phyloP scores from a whole-genome alignment of 1,284 basidiomycete genomes.

The Marasmius fiardii region DNA sequence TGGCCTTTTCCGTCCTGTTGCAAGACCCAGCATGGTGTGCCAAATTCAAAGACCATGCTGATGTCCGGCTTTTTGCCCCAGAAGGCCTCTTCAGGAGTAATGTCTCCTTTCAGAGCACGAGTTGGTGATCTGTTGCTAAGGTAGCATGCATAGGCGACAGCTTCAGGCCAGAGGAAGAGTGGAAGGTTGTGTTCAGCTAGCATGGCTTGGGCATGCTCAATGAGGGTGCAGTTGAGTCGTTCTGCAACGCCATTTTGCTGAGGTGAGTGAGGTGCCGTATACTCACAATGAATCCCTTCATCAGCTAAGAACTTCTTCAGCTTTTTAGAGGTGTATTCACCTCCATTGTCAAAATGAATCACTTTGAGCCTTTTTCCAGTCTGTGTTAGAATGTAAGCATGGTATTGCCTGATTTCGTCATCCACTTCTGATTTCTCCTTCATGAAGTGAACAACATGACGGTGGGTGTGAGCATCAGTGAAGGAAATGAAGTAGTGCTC shows the following conservation, averaged over 20 bases:
- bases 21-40: constrained; percentile 7
- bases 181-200: constrained; percentile 16
- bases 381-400: background rate
- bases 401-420: background rate
- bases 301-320: background rate
- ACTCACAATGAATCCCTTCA: background rate
- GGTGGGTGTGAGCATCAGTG: constrained; percentile 25
- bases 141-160: constrained; percentile 6
- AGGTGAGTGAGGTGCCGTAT: constrained; percentile 12
- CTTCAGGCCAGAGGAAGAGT: constrained; percentile 16
- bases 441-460: constrained; percentile 22
- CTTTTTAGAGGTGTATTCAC: background rate
- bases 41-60: constrained; percentile 14
- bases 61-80: constrained; percentile 20
- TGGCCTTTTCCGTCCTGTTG: constrained; percentile 3
- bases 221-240: constrained; percentile 20
- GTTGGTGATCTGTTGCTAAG: constrained; percentile 3
- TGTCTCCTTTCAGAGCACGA: background rate
- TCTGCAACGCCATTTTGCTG: constrained; percentile 20
- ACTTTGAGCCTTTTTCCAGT: background rate
- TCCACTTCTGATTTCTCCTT: constrained; percentile 19
- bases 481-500: constrained; percentile 28
- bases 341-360: background rate
- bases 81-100: constrained; percentile 24
- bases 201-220: constrained; percentile 17